Conservation (phyloP, 2,329 filamentous ascomycete genomes). For the Paraphaeosphaeria minitans region DNA sequence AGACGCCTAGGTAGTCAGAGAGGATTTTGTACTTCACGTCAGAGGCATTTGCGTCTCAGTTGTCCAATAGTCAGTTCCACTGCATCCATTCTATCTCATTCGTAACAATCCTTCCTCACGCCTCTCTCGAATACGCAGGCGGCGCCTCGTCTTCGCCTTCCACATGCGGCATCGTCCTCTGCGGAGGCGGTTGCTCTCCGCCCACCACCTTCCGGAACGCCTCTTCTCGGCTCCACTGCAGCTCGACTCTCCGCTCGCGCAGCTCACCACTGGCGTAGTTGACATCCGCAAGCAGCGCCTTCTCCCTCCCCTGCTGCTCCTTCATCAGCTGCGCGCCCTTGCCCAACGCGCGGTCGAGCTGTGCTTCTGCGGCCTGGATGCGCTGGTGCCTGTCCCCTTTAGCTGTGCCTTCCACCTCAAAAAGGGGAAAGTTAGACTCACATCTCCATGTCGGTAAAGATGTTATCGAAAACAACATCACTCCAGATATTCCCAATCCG, state of each 20-base stretch:
- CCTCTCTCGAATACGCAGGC: conserved; percentile 5
- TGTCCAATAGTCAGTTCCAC: neutral
- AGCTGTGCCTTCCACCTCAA: neutral
- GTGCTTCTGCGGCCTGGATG: conserved; percentile 52
- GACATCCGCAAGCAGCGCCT: conserved; percentile 29
- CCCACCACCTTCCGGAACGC: conserved; percentile 48
- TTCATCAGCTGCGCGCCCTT: conserved; percentile 43
- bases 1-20: no score
- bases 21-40: no score
- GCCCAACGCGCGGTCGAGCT: conserved; percentile 31
- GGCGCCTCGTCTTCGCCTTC: conserved; percentile 4
- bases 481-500: conserved; percentile 54
- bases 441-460: conserved; percentile 59
- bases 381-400: conserved; percentile 47
- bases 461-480: conserved; percentile 62
- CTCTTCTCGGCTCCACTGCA: conserved; percentile 54
- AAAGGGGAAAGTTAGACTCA: neutral
- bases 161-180: neutral
- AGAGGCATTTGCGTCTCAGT: no score
- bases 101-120: neutral
- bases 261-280: conserved; percentile 40
- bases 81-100: neutral
- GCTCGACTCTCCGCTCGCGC: conserved; percentile 35
- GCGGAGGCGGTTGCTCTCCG: conserved; percentile 10
- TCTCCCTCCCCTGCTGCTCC: conserved; percentile 37